phyloP scores from a whole-genome alignment of 371 early-diverging fungal species.

The Rhizopus delemar region DNA sequence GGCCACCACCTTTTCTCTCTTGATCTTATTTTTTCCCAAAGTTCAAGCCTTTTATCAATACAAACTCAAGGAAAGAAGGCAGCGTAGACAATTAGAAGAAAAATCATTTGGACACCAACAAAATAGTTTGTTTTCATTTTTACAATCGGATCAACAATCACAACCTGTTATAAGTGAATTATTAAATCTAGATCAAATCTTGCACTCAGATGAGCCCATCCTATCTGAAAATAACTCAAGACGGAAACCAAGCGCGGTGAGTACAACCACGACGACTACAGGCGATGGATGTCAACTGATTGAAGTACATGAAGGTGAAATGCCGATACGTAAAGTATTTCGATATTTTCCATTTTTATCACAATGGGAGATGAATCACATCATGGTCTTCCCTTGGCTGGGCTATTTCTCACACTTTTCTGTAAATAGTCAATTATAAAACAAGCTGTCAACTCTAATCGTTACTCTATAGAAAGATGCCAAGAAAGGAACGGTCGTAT shows the following conservation, averaged over 20 bases:
- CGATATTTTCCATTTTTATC: slow-evolving; percentile 58
- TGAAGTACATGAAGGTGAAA: slow-evolving; percentile 51
- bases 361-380: slow-evolving; percentile 61
- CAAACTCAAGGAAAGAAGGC: slow-evolving; percentile 15
- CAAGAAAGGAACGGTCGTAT: slow-evolving; percentile 49
- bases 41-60: slow-evolving; percentile 41
- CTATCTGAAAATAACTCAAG: slow-evolving; percentile 3
- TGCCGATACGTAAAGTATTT: slow-evolving; percentile 54
- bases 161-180: slow-evolving; percentile 18
- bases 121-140: slow-evolving; percentile 14
- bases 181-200: slow-evolving; percentile 34
- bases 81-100: background rate
- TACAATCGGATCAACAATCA: slow-evolving; percentile 5
- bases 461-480: slow-evolving; percentile 37
- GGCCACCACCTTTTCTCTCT: slow-evolving; percentile 57
- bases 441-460: background rate
- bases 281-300: slow-evolving; percentile 18
- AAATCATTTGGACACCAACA: background rate
- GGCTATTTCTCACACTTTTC: slow-evolving; percentile 61
- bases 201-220: slow-evolving; percentile 30
- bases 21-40: slow-evolving; percentile 60
- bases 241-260: slow-evolving; percentile 17
- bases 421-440: slow-evolving; percentile 15
- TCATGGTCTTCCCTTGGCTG: slow-evolving; percentile 56
- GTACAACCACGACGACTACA: slow-evolving; percentile 3